Conservation (phyloP, 108 stramenopile genomes). For the Nitzschia sp. region DNA sequence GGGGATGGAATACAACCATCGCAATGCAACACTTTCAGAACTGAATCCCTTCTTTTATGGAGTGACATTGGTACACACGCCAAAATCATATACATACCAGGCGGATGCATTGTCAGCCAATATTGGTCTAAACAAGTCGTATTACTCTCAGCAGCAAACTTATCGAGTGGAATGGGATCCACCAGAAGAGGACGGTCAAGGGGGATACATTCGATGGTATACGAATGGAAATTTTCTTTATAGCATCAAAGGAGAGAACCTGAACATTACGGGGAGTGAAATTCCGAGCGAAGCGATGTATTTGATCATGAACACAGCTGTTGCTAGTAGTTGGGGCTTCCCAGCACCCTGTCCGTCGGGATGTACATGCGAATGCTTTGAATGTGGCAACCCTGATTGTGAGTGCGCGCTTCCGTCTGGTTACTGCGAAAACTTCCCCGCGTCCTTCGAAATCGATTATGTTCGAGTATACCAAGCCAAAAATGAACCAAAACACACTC, state of each 20-base stretch:
- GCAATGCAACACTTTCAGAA: constrained; percentile 58
- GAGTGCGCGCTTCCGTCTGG: constrained; percentile 80
- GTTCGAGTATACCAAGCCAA: constrained; percentile 86
- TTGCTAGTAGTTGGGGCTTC: constrained; percentile 86
- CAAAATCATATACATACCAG: constrained; percentile 75
- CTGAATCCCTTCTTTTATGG: constrained; percentile 93
- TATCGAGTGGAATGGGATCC: constrained; percentile 91
- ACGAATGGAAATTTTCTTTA: constrained; percentile 70
- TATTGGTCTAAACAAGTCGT: constrained; percentile 55
- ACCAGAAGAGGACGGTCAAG: constrained; percentile 61
- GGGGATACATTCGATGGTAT: constrained; percentile 79
- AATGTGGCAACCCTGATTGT: constrained; percentile 88
- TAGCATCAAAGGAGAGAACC: constrained; percentile 56
- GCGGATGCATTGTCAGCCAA: constrained; percentile 89
- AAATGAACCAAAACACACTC: constrained; percentile 67
- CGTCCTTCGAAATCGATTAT: constrained; percentile 85
- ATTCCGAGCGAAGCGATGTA: constrained; percentile 92
- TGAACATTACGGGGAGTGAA: constrained; percentile 68
- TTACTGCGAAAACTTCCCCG: constrained; percentile 89
- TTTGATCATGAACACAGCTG: constrained; percentile 86
- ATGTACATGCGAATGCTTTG: constrained; percentile 76
- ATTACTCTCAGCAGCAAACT: constrained; percentile 63
- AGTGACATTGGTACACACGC: constrained; percentile 71
- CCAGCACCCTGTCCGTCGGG: constrained; percentile 78
- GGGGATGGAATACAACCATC: constrained; percentile 66